Evolutionary conservation across 78 protist species (phyloP).

Genomic region (Reticulomyxa filosa): DNA sequence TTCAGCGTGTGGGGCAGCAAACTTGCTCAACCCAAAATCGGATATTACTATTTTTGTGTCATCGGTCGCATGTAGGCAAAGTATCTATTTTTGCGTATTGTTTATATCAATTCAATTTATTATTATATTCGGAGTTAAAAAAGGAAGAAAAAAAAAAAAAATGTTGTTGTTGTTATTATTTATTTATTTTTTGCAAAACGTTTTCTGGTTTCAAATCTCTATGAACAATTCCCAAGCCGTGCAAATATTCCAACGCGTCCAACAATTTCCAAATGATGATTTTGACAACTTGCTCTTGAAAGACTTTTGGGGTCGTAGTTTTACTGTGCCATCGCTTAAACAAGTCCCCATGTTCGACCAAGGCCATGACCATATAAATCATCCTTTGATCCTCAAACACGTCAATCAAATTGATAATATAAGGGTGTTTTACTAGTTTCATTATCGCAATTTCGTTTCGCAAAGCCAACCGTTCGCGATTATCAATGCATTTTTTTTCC

Average conservation of each 20-base stretch:
- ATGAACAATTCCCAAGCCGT: conserved; percentile 1
- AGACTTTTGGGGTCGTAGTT: not conserved
- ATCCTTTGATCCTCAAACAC: not conserved
- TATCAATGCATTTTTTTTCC: not conserved
- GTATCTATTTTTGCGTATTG: too few species aligned
- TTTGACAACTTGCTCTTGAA: not conserved
- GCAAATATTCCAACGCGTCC: not conserved
- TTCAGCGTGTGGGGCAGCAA: not conserved
- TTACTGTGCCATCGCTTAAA: not conserved
- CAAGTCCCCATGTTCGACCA: conserved; percentile 8
- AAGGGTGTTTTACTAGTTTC: not conserved
- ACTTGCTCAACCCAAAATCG: conserved; percentile 1
- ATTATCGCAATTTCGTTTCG: not conserved
- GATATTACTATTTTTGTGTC: not conserved
- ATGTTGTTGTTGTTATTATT: too few species aligned
- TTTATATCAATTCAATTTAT: too few species aligned
- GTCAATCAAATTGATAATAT: not conserved
- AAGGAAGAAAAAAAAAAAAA: too few species aligned
- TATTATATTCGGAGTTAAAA: too few species aligned
- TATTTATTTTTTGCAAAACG: not conserved
- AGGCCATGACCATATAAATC: not conserved
- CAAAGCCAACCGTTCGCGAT: not conserved
- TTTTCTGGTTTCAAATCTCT: conserved; percentile 11
- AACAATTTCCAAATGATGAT: not conserved
- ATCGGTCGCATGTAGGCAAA: too few species aligned